These are phyloP conservation scores for Fusarium mangiferae DNA, from an alignment of 2,329 filamentous ascomycete genomes.

Conservation along the genomic window DNA sequence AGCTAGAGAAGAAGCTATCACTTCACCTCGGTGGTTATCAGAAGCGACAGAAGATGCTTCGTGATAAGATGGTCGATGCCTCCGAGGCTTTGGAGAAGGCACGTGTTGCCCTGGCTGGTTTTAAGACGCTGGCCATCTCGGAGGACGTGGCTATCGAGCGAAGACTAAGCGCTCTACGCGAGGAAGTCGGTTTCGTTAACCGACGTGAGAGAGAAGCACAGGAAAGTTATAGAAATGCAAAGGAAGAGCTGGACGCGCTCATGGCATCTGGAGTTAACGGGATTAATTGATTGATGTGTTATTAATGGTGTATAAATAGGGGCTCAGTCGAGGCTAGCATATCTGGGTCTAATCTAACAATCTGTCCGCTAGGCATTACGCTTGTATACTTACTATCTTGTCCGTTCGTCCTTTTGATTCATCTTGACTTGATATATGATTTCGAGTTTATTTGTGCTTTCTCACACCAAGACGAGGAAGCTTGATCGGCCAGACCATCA, in stretches of 20 bases:
- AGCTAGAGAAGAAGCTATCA: slow-evolving; percentile 91
- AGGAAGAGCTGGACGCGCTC: slow-evolving; percentile 79
- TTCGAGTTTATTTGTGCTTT: slow-evolving; percentile 42
- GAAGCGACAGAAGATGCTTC: slow-evolving; percentile 82
- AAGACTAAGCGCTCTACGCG: slow-evolving; percentile 78
- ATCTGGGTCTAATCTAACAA: slow-evolving; percentile 30
- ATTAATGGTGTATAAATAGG: slow-evolving; percentile 39
- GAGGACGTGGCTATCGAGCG: slow-evolving; percentile 81
- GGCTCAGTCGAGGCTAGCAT: slow-evolving; percentile 30
- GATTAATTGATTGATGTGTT: slow-evolving; percentile 48
- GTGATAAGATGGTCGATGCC: slow-evolving; percentile 81
- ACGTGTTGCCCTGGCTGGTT: slow-evolving; percentile 75
- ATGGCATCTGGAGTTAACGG: slow-evolving; percentile 50
- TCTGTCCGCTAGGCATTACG: slow-evolving; percentile 20
- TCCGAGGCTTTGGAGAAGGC: slow-evolving; percentile 79
- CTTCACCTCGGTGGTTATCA: slow-evolving; percentile 91
- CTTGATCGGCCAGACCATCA: slow-evolving; percentile 62
- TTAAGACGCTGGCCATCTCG: slow-evolving; percentile 78
- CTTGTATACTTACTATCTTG: slow-evolving; percentile 1
- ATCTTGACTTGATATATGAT: background rate
- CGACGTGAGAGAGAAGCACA: slow-evolving; percentile 90
- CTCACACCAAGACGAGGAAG: slow-evolving; percentile 62
- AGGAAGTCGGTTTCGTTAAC: slow-evolving; percentile 85
- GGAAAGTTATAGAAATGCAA: slow-evolving; percentile 80
- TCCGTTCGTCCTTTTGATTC: background rate